Conservation (phyloP, 768 basidiomycete genomes). For the Butyriboletus loyo region DNA sequence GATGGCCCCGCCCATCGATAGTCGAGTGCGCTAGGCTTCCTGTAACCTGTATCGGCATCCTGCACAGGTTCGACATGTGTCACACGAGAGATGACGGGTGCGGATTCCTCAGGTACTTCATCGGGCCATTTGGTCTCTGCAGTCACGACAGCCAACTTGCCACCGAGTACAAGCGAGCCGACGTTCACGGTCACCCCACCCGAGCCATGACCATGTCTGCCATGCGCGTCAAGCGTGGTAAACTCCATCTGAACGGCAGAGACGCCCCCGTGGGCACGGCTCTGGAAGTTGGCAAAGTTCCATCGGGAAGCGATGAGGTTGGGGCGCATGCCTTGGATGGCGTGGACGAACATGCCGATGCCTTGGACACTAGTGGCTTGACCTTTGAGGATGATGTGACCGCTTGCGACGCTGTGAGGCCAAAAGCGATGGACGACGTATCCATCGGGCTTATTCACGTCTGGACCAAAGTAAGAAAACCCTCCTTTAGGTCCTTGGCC, state of each 20-base stretch:
- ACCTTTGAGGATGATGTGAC: slow-evolving; percentile 67
- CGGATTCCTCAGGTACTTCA: slow-evolving; percentile 47
- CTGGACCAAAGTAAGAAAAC: slow-evolving; percentile 80
- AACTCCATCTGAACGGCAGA: slow-evolving; percentile 96
- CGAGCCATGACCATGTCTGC: slow-evolving; percentile 73
- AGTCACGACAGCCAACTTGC: slow-evolving; percentile 72
- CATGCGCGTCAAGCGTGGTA: slow-evolving; percentile 76
- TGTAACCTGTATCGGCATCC: slow-evolving; percentile 83
- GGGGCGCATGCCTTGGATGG: slow-evolving; percentile 98
- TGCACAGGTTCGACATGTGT: slow-evolving; percentile 55
- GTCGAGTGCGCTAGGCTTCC: slow-evolving; percentile 60
- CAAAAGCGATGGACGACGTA: slow-evolving; percentile 92
- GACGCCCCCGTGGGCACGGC: slow-evolving; percentile 64
- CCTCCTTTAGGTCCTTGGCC: slow-evolving; percentile 88
- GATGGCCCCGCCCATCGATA: slow-evolving; percentile 81
- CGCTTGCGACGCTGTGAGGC: slow-evolving; percentile 64
- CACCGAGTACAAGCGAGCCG: slow-evolving; percentile 78
- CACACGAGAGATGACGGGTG: slow-evolving; percentile 59
- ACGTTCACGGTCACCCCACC: slow-evolving; percentile 84
- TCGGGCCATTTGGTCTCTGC: slow-evolving; percentile 78
- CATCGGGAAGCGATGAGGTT: slow-evolving; percentile 89
- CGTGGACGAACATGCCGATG: slow-evolving; percentile 86
- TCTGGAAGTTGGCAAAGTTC: slow-evolving; percentile 96
- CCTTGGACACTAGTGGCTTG: slow-evolving; percentile 55
- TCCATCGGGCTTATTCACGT: slow-evolving; percentile 67